These are phyloP conservation scores for Dissoconium aciculare DNA, from an alignment of 2,329 filamentous ascomycete species.

Conservation along the genomic window DNA sequence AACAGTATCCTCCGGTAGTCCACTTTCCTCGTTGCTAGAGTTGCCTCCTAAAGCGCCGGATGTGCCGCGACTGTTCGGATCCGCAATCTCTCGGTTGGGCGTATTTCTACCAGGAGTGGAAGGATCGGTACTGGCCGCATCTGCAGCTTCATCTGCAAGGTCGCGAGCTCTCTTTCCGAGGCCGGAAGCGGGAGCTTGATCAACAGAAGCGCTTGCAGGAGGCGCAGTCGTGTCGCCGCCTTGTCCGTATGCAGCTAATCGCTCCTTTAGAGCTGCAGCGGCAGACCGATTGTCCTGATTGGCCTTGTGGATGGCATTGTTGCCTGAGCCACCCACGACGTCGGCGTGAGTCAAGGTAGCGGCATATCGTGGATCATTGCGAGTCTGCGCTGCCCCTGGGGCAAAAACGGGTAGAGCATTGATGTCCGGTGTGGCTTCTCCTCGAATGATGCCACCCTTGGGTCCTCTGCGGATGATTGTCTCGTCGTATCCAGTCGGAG, in stretches of 20 bases:
- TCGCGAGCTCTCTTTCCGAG: slow-evolving; percentile 67
- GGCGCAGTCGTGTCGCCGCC: slow-evolving; percentile 20
- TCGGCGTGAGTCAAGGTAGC: slow-evolving; percentile 65
- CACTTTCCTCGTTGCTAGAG: slow-evolving; percentile 35
- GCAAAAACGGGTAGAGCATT: slow-evolving; percentile 42
- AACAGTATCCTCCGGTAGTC: slow-evolving; percentile 62
- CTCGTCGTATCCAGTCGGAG: slow-evolving; percentile 19
- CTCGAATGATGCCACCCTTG: slow-evolving; percentile 20
- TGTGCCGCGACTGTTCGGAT: slow-evolving; percentile 16
- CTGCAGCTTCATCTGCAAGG: slow-evolving; percentile 43
- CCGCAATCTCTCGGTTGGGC: slow-evolving; percentile 27
- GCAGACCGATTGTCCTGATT: slow-evolving; percentile 85
- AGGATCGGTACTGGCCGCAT: slow-evolving; percentile 19
- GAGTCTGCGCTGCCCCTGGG: slow-evolving; percentile 38
- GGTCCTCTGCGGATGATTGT: slow-evolving; percentile 22
- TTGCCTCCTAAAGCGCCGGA: slow-evolving; percentile 26
- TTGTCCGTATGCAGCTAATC: slow-evolving; percentile 49
- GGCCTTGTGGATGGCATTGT: slow-evolving; percentile 41
- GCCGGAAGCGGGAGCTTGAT: slow-evolving; percentile 23
- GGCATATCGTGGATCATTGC: slow-evolving; percentile 37
- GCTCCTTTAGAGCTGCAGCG: slow-evolving; percentile 71
- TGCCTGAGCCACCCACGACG: slow-evolving; percentile 41
- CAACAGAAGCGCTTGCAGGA: slow-evolving; percentile 17
- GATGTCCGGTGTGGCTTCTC: slow-evolving; percentile 23
- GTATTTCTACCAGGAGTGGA: slow-evolving; percentile 45